Base-by-base conservation (phyloP, 805 yeast species). In the Kuraishia floccosa region DNA sequence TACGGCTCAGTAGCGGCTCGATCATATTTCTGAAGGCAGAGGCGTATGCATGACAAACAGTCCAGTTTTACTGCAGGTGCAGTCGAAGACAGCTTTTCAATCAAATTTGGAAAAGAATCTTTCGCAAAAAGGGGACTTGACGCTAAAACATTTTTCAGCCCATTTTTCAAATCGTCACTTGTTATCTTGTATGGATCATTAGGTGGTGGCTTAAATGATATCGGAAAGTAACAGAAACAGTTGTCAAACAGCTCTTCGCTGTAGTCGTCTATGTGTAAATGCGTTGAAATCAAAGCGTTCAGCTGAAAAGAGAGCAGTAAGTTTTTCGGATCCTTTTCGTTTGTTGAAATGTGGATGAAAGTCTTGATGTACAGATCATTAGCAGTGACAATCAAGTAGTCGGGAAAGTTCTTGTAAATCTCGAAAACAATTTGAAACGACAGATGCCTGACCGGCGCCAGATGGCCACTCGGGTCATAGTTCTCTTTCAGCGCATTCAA, bases 301-400 rank as follows among this genome's bases (percentile, higher is more conserved):
- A 85, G 45, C 4, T 59, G 49, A 42, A 89, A 83, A 2, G 94
- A 80, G 2, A 68, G 37, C 42, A 91, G 49, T 38, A 91, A 60
- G 52, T 93, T 91, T 36, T 81, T 66, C 3, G 99, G 99, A 52
- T 91, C 98, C 44, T 91, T 93, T 47, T 91, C 99, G 24, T 94
- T 94, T 11, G 72, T 62, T 3, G 94, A 82, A 18, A 85, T 47
- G 35, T 74, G 72, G 22, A 83, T 47, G 39, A 80, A 87, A 0
- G 79, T 51, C 24, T 65, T 50, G 21, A 83, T 62, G 31, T 65
- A 72, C 3, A 49, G 40, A 20, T 67, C 68, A 17, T 56, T 56
- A 16, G 53, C 36, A 6, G 47, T 34, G 3, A 30, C 35, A 14
- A 43, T 35, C 18, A 36, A 30, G 16, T 39, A 47, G 6, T 42